Evolutionary conservation across 352 stramenopile species (phyloP).

Genomic region (Aphanomyces cochlioides): DNA sequence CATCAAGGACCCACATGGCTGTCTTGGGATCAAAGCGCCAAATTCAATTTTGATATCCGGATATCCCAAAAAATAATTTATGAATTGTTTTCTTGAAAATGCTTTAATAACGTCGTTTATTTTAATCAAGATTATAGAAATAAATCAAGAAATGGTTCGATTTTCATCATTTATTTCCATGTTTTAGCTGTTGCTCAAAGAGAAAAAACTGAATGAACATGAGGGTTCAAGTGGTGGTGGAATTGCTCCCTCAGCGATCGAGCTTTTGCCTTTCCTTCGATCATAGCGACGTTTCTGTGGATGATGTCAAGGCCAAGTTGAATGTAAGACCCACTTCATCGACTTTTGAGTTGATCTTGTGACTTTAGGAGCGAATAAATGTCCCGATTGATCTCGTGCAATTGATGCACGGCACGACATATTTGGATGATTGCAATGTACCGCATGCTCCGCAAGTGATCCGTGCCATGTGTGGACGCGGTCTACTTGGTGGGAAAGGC

Average conservation of each 20-base stretch:
- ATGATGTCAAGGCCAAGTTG: slow-evolving; percentile 42
- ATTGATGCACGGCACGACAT: slow-evolving; percentile 31
- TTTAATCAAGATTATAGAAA: not conserved
- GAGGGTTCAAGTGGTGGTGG: slow-evolving; percentile 29
- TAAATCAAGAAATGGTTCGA: no score
- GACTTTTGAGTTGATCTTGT: slow-evolving; percentile 37
- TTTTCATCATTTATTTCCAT: no score
- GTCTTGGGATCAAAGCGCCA: not conserved
- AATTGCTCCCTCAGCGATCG: slow-evolving; percentile 80
- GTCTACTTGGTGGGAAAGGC: slow-evolving; percentile 72
- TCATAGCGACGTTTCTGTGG: slow-evolving; percentile 38
- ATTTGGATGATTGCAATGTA: slow-evolving; percentile 41
- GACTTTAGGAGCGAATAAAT: slow-evolving; percentile 50
- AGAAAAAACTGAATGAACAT: slow-evolving; percentile 9
- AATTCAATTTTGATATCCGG: slow-evolving; percentile 4
- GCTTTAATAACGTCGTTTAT: not conserved
- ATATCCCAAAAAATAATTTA: slow-evolving; percentile 10
- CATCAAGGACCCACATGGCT: slow-evolving; percentile 28
- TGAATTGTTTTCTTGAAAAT: not conserved
- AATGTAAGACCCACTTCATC: slow-evolving; percentile 44
- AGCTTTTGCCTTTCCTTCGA: slow-evolving; percentile 70
- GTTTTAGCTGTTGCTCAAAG: not conserved
- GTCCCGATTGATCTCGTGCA: slow-evolving; percentile 5
- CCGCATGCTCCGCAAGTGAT: slow-evolving; percentile 54
- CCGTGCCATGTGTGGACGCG: slow-evolving; percentile 56